Conservation (phyloP, 768 basidiomycete species). For the Rhizopogon vulgaris region DNA sequence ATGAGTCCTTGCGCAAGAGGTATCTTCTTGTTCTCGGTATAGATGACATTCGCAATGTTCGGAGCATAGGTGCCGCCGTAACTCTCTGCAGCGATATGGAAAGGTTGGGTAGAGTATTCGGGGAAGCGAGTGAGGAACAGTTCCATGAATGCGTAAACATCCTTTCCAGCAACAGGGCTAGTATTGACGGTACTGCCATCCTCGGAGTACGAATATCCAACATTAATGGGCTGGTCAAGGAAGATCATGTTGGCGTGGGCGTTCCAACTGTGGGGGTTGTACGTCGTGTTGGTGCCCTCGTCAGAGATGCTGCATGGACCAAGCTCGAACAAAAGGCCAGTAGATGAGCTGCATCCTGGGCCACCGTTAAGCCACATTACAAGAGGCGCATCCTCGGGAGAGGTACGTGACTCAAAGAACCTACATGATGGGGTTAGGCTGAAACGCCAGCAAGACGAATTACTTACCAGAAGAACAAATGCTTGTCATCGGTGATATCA, state of each 20-base stretch:
- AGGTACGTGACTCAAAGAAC: slow-evolving; percentile 83
- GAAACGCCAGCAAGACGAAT: not conserved
- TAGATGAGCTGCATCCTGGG: slow-evolving; percentile 65
- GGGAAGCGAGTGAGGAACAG: slow-evolving; percentile 76
- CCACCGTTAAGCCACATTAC: slow-evolving; percentile 90
- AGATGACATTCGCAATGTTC: slow-evolving; percentile 77
- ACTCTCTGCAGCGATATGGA: slow-evolving; percentile 80
- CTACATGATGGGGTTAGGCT: slow-evolving; percentile 27
- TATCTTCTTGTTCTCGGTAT: slow-evolving; percentile 67
- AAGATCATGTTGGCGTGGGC: slow-evolving; percentile 55
- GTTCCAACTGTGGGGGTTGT: slow-evolving; percentile 86
- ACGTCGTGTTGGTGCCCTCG: slow-evolving; percentile 60
- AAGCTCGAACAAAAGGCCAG: slow-evolving; percentile 87
- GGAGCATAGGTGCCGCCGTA: slow-evolving; percentile 80
- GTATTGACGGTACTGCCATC: slow-evolving; percentile 71
- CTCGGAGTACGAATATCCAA: slow-evolving; percentile 84
- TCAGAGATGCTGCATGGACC: slow-evolving; percentile 79
- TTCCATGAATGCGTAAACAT: slow-evolving; percentile 82
- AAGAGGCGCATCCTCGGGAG: slow-evolving; percentile 74
- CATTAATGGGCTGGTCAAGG: slow-evolving; percentile 75
- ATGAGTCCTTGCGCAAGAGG: slow-evolving; percentile 43
- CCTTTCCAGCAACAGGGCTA: slow-evolving; percentile 81
- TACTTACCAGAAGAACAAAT: slow-evolving; percentile 81
- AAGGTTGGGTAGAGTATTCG: slow-evolving; percentile 60
- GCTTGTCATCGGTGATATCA: slow-evolving; percentile 72